Base-by-base conservation (phyloP, 2,329 filamentous ascomycete species). In the Colletotrichum sp. region DNA sequence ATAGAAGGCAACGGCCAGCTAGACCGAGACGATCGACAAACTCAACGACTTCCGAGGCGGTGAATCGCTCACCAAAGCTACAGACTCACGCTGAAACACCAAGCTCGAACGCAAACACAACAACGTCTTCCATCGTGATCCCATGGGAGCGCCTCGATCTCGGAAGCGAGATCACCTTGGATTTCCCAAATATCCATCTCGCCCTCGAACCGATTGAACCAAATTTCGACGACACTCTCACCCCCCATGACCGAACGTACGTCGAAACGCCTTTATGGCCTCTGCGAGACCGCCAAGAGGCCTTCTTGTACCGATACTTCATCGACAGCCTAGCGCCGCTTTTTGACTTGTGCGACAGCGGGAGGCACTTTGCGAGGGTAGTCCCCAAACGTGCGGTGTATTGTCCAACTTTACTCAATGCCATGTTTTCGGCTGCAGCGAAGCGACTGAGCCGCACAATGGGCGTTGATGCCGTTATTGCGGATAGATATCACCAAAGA, bases 281-380 rank as follows among this genome's bases (percentile, higher is more conserved):
- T 32, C 72, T 75, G 7, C 64, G 67, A 71, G 79, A 82, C 26
- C 77, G 78, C 1, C 78, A 81, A 16, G 81, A 82, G 57, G 81
- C 81, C 3, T 82, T 82, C 77, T 66, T 82, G 0, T 82, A 82
- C 7, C 77, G 80, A 44, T 79, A 81, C 24, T 82, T 79, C 12
- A 72, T 82, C 10, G 72, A 82, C 15, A 78, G 77, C 3, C 52
- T 82, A 8, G 80, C 81, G 3, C 81, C 81, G 4, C 73, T 81
- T 2, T 81, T 82, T 26, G 81, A 82, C 21, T 59, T 82, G 9
- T 82, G 81, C 63, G 81, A 82, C 13, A 79, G 76, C 28, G 81
- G 80, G 8, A 74, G 78, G 5, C 81, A 82, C 57, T 82, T 82
- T 65, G 80, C 81, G 26, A 81, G 79, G 0, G 78, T 82, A 10